Conservation (phyloP, 257 asterid species). For the Prunella vulgaris region DNA sequence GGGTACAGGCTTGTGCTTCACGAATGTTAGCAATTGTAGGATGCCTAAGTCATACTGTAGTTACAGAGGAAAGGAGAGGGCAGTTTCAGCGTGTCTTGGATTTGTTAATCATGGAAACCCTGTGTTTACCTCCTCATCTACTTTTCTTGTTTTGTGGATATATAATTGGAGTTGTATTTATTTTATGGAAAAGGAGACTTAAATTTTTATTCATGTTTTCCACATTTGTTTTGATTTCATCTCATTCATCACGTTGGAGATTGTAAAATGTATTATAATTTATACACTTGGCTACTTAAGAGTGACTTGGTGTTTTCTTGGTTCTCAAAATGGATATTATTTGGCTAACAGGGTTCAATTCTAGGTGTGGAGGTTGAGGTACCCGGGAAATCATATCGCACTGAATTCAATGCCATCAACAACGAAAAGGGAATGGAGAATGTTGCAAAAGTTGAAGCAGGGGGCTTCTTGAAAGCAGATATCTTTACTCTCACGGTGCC, state of each 20-base stretch:
- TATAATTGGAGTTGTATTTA: background rate
- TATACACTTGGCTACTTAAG: conserved; percentile 8
- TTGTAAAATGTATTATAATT: background rate
- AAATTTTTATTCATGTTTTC: background rate
- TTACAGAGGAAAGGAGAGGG: background rate
- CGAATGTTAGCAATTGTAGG: background rate
- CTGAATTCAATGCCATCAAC: conserved; percentile 42
- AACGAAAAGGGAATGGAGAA: conserved; percentile 32
- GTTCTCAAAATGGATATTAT: conserved; percentile 64
- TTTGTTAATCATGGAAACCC: background rate
- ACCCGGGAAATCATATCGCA: conserved; percentile 60
- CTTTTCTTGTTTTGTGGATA: background rate
- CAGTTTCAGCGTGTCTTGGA: background rate
- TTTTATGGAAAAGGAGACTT: background rate
- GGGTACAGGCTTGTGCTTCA: background rate
- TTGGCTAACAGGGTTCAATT: conserved; percentile 99
- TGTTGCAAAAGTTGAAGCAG: conserved; percentile 46
- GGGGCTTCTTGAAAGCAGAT: conserved; percentile 60
- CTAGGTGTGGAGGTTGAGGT: conserved; percentile 94
- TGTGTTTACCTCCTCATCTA: conserved; percentile 3
- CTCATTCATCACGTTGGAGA: conserved; percentile 1
- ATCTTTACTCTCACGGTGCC: conserved; percentile 74
- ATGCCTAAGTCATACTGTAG: background rate
- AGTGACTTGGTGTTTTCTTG: conserved; percentile 28
- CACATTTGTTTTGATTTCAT: background rate